phyloP scores from a whole-genome alignment of 176 grass and related monocot species.

The Phoenix dactylifera region DNA sequence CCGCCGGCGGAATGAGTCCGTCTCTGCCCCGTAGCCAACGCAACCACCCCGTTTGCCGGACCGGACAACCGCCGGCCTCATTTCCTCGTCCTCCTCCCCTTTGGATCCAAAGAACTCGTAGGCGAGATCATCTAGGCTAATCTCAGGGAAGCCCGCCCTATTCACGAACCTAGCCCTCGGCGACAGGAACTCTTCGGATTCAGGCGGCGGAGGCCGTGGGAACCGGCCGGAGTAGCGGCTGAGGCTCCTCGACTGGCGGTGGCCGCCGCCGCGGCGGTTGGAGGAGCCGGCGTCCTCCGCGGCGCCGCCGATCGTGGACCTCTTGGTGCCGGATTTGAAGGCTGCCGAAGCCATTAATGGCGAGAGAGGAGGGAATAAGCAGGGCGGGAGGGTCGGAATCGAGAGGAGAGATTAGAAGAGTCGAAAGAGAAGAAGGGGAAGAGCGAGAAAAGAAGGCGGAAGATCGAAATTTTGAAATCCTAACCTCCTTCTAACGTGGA shows the following conservation, averaged over 20 bases:
- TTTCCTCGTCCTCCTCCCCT: slow-evolving; percentile 54
- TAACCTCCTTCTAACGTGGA: too few species aligned
- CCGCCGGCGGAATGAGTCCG: slow-evolving; percentile 53
- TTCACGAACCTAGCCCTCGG: slow-evolving; percentile 62
- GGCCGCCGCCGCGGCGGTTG: slow-evolving; percentile 17
- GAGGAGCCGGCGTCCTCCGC: slow-evolving; percentile 23
- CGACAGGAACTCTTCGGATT: slow-evolving; percentile 37
- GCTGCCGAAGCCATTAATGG: slow-evolving; percentile 13
- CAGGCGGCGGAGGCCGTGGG: slow-evolving; percentile 45
- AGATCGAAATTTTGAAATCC: too few species aligned
- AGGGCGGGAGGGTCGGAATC: too few species aligned
- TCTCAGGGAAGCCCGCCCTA: slow-evolving; percentile 35
- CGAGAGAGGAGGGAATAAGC: not conserved
- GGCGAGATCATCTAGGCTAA: slow-evolving; percentile 93
- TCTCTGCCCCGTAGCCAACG: slow-evolving; percentile 58
- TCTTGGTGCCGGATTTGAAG: slow-evolving; percentile 15
- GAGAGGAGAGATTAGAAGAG: too few species aligned
- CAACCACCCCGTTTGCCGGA: slow-evolving; percentile 20
- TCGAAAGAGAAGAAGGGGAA: too few species aligned
- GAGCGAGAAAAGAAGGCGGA: too few species aligned
- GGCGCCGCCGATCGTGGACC: slow-evolving; percentile 14
- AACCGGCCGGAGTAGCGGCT: slow-evolving; percentile 31
- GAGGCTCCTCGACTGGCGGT: slow-evolving; percentile 63
- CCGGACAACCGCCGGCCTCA: slow-evolving; percentile 2
- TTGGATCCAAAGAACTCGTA: slow-evolving; percentile 72